Percentiles rank a stretch among this genome's conserved stretches.
These are phyloP conservation scores for Xylariomycetidae sp. DNA, from an alignment of 2,329 filamentous ascomycete genomes.

Conservation along the genomic window DNA sequence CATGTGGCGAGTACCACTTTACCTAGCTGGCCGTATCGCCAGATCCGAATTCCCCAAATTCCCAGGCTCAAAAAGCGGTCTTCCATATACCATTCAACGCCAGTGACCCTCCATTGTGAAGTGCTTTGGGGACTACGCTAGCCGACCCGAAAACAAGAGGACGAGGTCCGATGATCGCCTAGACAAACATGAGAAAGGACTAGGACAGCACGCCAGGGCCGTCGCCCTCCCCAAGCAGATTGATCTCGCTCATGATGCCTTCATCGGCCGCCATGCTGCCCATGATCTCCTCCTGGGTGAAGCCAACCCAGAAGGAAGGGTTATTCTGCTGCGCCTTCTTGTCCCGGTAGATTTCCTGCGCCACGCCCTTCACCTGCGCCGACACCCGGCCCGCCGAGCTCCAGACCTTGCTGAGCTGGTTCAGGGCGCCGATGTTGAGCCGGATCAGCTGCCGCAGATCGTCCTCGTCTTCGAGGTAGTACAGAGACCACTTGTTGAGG, in stretches of 20 bases:
- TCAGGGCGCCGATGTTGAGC: slow-evolving; percentile 71
- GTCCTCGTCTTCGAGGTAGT: slow-evolving; percentile 55
- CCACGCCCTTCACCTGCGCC: slow-evolving; percentile 69
- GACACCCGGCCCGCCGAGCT: slow-evolving; percentile 63
- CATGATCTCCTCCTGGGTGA: slow-evolving; percentile 49
- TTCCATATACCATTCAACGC: too few relatives aligned
- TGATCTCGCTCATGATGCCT: slow-evolving; percentile 53
- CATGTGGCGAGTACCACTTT: too few relatives aligned
- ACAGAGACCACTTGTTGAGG: slow-evolving; percentile 69
- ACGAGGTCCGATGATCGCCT: too few relatives aligned
- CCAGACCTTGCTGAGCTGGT: slow-evolving; percentile 65
- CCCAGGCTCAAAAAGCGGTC: too few relatives aligned
- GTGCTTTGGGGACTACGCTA: too few relatives aligned
- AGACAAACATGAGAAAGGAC: too few relatives aligned
- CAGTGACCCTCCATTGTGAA: too few relatives aligned
- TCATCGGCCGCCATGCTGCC: slow-evolving; percentile 51
- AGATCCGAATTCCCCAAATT: too few relatives aligned
- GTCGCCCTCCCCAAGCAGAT: slow-evolving; percentile 24
- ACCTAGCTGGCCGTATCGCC: too few relatives aligned
- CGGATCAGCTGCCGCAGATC: slow-evolving; percentile 69
- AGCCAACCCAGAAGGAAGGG: slow-evolving; percentile 49
- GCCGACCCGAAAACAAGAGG: too few relatives aligned
- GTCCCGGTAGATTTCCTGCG: slow-evolving; percentile 63
- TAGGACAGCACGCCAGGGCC: neutral
- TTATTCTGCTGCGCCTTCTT: slow-evolving; percentile 51